A percentile compares a stretch with the other conserved stretches of the same genome.
Evolutionary conservation across 2,329 filamentous ascomycete genomes (phyloP).

Genomic region (Botrytis galanthina): DNA sequence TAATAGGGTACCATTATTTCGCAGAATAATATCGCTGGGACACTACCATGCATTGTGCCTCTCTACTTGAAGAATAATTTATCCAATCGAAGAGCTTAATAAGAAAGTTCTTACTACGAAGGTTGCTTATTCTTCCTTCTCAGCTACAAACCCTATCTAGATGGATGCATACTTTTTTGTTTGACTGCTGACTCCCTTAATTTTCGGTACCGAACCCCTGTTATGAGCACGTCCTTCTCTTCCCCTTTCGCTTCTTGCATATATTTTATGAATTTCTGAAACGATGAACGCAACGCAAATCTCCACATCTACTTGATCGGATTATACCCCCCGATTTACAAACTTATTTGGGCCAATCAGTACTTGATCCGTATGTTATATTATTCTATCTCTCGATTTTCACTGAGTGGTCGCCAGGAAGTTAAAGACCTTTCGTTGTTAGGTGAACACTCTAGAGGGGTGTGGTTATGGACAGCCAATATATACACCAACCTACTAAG

Average conservation of each 20-base stretch:
- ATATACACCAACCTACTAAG: background rate
- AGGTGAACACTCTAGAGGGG: background rate
- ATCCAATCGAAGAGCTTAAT: background rate
- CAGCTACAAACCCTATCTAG: background rate
- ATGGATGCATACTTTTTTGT: background rate
- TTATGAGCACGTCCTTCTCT: background rate
- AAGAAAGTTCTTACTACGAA: background rate
- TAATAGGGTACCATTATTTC: background rate
- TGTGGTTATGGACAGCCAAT: background rate
- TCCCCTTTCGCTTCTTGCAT: background rate
- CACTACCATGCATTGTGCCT: background rate
- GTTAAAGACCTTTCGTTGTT: background rate
- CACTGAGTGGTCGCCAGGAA: background rate
- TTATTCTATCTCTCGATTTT: too few relatives aligned
- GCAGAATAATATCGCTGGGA: background rate
- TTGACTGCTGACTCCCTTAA: background rate
- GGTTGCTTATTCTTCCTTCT: background rate
- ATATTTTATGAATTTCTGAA: background rate
- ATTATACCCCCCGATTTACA: background rate
- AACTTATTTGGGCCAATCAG: background rate
- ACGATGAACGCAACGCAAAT: background rate
- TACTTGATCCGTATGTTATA: background rate
- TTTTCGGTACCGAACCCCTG: conserved; percentile 4
- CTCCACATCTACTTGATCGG: background rate
- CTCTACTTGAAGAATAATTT: background rate